Conservation (phyloP, 208 protist species). For the Leishmania major region DNA sequence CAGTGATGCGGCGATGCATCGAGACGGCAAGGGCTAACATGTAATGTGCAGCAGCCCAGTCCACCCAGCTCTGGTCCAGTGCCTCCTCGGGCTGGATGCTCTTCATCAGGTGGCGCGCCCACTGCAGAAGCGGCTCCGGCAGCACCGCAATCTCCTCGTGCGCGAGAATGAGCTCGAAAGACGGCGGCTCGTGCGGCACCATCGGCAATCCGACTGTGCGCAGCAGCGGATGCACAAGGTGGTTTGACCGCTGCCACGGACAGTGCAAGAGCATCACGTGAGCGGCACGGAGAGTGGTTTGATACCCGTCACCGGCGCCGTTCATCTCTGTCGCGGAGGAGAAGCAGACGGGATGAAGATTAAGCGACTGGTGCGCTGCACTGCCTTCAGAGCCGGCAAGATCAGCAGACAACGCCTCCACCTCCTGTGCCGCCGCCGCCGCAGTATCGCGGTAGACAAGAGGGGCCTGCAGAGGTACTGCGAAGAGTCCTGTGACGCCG, state of each 20-base stretch:
- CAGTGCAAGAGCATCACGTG: slow-evolving; percentile 55
- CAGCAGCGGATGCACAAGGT: slow-evolving; percentile 61
- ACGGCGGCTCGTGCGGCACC: slow-evolving; percentile 24
- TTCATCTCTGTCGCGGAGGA: not conserved
- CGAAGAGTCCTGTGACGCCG: slow-evolving; percentile 65
- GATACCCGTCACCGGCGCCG: not conserved
- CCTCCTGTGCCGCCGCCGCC: not conserved
- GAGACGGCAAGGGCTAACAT: slow-evolving; percentile 73
- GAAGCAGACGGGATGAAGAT: slow-evolving; percentile 25
- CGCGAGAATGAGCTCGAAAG: slow-evolving; percentile 32
- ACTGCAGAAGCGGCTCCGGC: slow-evolving; percentile 31
- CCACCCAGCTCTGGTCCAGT: slow-evolving; percentile 39
- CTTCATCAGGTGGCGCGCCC: slow-evolving; percentile 29
- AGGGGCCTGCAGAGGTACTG: slow-evolving; percentile 44
- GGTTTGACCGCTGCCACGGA: slow-evolving; percentile 40
- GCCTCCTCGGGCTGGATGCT: slow-evolving; percentile 28
- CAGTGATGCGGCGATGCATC: slow-evolving; percentile 62
- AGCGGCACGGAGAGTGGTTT: slow-evolving; percentile 4
- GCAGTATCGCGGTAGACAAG: slow-evolving; percentile 29
- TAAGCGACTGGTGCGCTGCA: not conserved
- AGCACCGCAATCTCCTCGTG: slow-evolving; percentile 37
- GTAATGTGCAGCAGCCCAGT: slow-evolving; percentile 60
- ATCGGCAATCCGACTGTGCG: slow-evolving; percentile 23
- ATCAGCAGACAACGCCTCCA: not conserved
- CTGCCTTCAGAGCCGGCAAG: not conserved